Evolutionary conservation across 2,329 filamentous ascomycete genomes (phyloP).

Genomic region (Trichoderma atrobrunneum): DNA sequence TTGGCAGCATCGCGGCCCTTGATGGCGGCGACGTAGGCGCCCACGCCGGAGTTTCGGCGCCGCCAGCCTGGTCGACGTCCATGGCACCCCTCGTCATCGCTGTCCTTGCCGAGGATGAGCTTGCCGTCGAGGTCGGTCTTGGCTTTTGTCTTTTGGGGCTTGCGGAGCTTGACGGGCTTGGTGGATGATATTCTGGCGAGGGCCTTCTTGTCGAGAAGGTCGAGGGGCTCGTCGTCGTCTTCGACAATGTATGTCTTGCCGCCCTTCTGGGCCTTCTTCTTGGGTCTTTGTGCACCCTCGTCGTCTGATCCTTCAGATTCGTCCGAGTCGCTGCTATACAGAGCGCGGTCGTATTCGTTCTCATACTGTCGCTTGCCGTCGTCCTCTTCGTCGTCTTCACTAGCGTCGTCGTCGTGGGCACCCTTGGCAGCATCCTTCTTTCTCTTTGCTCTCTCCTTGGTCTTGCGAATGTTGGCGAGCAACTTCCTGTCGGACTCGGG

Average conservation of each 20-base stretch:
- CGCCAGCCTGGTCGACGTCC: slow-evolving; percentile 62
- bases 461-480: slow-evolving; percentile 92
- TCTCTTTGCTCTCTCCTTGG: slow-evolving; percentile 83
- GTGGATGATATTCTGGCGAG: slow-evolving; percentile 92
- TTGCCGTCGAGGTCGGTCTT: slow-evolving; percentile 76
- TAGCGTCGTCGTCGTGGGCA: slow-evolving; percentile 56
- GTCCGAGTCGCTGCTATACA: slow-evolving; percentile 77
- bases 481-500: slow-evolving; percentile 87
- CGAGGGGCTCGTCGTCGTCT: slow-evolving; percentile 90
- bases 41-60: slow-evolving; percentile 59
- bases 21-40: slow-evolving; percentile 67
- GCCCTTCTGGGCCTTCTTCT: slow-evolving; percentile 55
- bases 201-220: slow-evolving; percentile 84
- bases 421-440: slow-evolving; percentile 71
- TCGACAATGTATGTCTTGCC: slow-evolving; percentile 85
- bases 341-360: slow-evolving; percentile 92
- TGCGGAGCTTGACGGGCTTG: slow-evolving; percentile 67
- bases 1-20: slow-evolving; percentile 64
- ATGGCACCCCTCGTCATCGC: slow-evolving; percentile 56
- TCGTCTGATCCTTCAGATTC: slow-evolving; percentile 53
- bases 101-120: slow-evolving; percentile 66
- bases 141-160: slow-evolving; percentile 57
- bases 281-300: slow-evolving; percentile 47
- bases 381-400: slow-evolving; percentile 50
- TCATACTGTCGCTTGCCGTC: slow-evolving; percentile 63